Evolutionary conservation across 345 rosid species (phyloP).

Genomic region (Rhizophora apiculata): DNA sequence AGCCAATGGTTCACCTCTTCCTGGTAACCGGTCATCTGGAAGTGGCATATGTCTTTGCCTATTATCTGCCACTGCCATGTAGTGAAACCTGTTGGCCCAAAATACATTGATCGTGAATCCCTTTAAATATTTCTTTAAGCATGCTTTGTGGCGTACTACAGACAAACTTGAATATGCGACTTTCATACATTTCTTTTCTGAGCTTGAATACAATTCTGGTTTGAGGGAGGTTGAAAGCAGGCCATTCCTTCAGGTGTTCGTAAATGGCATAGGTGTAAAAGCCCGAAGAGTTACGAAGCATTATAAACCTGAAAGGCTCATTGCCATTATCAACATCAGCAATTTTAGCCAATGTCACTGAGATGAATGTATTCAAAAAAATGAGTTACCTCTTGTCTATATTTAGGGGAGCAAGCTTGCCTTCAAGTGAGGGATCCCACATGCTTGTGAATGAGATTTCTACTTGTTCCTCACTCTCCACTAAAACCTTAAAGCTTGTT

Average conservation of each 20-base stretch:
- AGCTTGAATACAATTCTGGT: conserved; percentile 78
- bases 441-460: conserved; percentile 25
- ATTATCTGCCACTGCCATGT: conserved; percentile 85
- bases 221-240: conserved; percentile 71
- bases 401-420: conserved; percentile 20
- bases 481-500: conserved; percentile 16
- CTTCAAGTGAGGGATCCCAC: conserved; percentile 31
- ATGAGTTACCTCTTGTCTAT: conserved; percentile 24
- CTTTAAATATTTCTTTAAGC: no score
- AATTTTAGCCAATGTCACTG: neutral
- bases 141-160: neutral
- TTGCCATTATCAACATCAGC: neutral
- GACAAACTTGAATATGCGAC: neutral
- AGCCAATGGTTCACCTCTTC: conserved; percentile 65
- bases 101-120: neutral
- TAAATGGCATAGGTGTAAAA: conserved; percentile 78
- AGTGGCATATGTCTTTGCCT: conserved; percentile 86
- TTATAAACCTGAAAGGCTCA: conserved; percentile 49
- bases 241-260: conserved; percentile 74
- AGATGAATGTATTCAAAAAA: neutral
- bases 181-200: conserved; percentile 60
- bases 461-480: conserved; percentile 27
- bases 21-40: conserved; percentile 69
- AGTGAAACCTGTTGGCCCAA: conserved; percentile 57
- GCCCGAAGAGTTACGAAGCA: conserved; percentile 73